phyloP scores from a whole-genome alignment of 441 rosid species.

The Melastoma candidum region DNA sequence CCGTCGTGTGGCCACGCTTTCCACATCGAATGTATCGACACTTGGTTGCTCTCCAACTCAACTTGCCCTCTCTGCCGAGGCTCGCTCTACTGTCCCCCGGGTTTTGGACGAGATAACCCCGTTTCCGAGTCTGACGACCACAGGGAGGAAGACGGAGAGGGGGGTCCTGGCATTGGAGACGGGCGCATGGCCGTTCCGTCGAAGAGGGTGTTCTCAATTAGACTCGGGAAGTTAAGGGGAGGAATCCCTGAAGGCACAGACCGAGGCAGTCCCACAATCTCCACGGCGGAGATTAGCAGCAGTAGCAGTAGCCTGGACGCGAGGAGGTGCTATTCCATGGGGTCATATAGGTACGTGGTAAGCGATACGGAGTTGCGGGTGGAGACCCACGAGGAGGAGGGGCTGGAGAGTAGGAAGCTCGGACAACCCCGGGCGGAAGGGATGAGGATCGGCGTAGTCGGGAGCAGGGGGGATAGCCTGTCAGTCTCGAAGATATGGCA shows the following conservation, averaged over 20 bases:
- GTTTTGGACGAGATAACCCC: too few relatives aligned
- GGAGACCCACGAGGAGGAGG: not conserved
- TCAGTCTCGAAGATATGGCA: constrained; percentile 77
- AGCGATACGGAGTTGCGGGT: constrained; percentile 30
- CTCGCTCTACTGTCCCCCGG: too few relatives aligned
- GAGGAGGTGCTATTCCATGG: constrained; percentile 73
- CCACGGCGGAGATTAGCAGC: constrained; percentile 30
- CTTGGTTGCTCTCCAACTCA: too few relatives aligned
- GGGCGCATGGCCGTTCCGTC: constrained; percentile 31
- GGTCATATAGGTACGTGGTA: constrained; percentile 43
- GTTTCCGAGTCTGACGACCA: too few relatives aligned
- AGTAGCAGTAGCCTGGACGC: constrained; percentile 42
- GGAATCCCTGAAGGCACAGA: constrained; percentile 26
- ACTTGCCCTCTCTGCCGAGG: too few relatives aligned
- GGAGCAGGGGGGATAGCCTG: constrained; percentile 66
- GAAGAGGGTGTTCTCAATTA: constrained; percentile 61
- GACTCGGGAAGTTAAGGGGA: constrained; percentile 61
- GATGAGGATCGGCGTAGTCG: constrained; percentile 37
- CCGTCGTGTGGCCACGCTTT: too few relatives aligned
- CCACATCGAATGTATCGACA: too few relatives aligned
- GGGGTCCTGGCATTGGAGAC: constrained; percentile 13
- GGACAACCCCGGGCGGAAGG: constrained; percentile 22
- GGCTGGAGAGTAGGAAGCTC: too few relatives aligned
- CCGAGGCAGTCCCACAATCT: constrained; percentile 10
- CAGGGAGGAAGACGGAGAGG: constrained; percentile 26